A percentile compares a stretch with the other conserved stretches of the same genome.
Evolutionary conservation across 1,284 basidiomycete genomes (phyloP).

Genomic region (Irpex lacteus): DNA sequence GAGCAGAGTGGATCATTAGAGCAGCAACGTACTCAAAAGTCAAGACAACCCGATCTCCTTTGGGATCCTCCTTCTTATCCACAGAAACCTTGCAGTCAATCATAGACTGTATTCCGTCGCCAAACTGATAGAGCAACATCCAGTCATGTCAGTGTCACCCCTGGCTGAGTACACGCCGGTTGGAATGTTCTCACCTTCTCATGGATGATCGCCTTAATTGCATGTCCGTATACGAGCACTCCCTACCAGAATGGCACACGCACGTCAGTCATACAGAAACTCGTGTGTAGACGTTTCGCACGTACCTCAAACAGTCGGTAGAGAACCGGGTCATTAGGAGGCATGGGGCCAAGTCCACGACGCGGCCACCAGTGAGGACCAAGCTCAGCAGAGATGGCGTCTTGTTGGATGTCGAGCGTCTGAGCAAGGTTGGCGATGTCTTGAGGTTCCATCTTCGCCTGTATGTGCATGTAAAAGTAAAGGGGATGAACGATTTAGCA

Average conservation of each 20-base stretch:
- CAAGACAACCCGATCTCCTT: constrained; percentile 79
- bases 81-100: constrained; percentile 81
- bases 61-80: constrained; percentile 74
- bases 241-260: constrained; percentile 37
- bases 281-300: background rate
- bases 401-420: constrained; percentile 45
- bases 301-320: constrained; percentile 83
- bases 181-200: constrained; percentile 59
- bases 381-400: constrained; percentile 44
- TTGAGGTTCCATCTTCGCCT: constrained; percentile 68
- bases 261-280: background rate
- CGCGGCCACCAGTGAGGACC: constrained; percentile 70
- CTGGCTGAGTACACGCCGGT: background rate
- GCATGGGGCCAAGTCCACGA: constrained; percentile 55
- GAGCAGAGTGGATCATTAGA: background rate
- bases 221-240: constrained; percentile 78
- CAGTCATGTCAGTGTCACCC: too few species aligned
- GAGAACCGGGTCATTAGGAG: constrained; percentile 79
- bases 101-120: constrained; percentile 91
- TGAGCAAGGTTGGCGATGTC: constrained; percentile 56
- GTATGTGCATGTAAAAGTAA: background rate
- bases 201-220: constrained; percentile 84
- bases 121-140: constrained; percentile 51
- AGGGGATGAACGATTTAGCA: background rate
- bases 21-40: constrained; percentile 74